phyloP scores from a whole-genome alignment of 805 yeast genomes.

The Metschnikowia baotianmanensis region DNA sequence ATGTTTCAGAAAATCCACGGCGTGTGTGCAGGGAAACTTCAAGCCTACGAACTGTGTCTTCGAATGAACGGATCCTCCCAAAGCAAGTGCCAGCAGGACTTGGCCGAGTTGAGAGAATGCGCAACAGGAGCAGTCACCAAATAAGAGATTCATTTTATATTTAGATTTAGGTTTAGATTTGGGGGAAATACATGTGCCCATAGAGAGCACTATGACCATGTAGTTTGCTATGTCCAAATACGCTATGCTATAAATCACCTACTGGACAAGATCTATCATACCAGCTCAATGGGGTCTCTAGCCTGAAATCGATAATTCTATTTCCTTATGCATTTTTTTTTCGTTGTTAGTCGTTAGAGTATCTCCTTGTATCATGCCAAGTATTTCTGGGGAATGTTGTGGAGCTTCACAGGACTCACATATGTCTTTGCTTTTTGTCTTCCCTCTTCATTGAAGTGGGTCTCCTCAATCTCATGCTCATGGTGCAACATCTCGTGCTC shows the following conservation, averaged over 20 bases:
- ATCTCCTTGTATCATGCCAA: slow-evolving; percentile 6
- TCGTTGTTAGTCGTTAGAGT: not conserved
- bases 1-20: slow-evolving; percentile 66
- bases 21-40: slow-evolving; percentile 56
- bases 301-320: not conserved
- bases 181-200: too few species aligned
- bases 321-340: not conserved
- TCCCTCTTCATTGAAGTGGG: slow-evolving; percentile 32
- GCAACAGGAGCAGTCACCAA: slow-evolving; percentile 32
- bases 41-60: slow-evolving; percentile 66
- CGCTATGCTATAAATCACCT: too few species aligned
- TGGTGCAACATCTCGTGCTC: slow-evolving; percentile 86
- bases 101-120: slow-evolving; percentile 63
- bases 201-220: too few species aligned
- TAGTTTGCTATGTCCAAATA: too few species aligned
- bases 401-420: slow-evolving; percentile 28
- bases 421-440: slow-evolving; percentile 30
- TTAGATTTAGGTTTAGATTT: not conserved
- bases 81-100: slow-evolving; percentile 50
- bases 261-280: too few species aligned
- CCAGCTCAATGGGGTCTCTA: not conserved
- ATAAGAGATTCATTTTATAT: not conserved
- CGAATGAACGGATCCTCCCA: slow-evolving; percentile 41
- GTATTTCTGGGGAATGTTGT: slow-evolving; percentile 35
- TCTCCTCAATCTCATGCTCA: slow-evolving; percentile 76